These are phyloP conservation scores for Neonectria magnoliae DNA, from an alignment of 2,329 filamentous ascomycete genomes.

Conservation along the genomic window DNA sequence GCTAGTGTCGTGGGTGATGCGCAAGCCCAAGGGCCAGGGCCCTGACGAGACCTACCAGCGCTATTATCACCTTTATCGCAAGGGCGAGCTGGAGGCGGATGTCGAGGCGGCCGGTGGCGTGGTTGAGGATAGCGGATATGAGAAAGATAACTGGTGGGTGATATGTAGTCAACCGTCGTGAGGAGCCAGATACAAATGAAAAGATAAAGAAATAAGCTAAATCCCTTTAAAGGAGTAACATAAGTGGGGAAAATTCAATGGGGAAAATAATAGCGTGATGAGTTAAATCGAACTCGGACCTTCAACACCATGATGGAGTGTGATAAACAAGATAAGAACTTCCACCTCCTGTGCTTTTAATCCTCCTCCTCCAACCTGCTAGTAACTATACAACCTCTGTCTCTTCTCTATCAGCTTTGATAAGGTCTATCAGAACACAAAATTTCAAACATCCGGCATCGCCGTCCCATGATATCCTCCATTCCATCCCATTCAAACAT, in stretches of 20 bases:
- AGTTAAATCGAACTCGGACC: neutral
- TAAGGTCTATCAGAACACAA: slow-evolving; percentile 27
- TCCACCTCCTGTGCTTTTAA: slow-evolving; percentile 16
- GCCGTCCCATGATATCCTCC: slow-evolving; percentile 7
- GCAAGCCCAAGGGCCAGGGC: slow-evolving; percentile 44
- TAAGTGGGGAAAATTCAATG: neutral
- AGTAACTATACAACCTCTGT: slow-evolving; percentile 37
- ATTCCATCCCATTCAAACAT: slow-evolving; percentile 9
- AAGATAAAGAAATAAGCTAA: slow-evolving; percentile 10
- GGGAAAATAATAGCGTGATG: neutral
- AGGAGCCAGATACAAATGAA: slow-evolving; percentile 20
- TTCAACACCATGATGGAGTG: neutral
- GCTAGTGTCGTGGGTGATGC: slow-evolving; percentile 93
- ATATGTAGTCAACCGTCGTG: slow-evolving; percentile 58
- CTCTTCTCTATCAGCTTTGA: slow-evolving; percentile 30
- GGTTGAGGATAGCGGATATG: slow-evolving; percentile 85
- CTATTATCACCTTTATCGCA: slow-evolving; percentile 92
- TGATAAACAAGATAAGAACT: slow-evolving; percentile 24
- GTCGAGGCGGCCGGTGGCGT: slow-evolving; percentile 77
- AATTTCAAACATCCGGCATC: slow-evolving; percentile 17
- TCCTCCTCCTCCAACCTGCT: slow-evolving; percentile 14
- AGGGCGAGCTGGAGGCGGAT: slow-evolving; percentile 87
- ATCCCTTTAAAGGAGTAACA: neutral
- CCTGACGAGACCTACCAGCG: slow-evolving; percentile 76
- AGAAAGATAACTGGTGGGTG: slow-evolving; percentile 99